Evolutionary conservation across 768 basidiomycete species (phyloP), one percentile per base, ranked within the genome.

Genomic region (Tricholoma flavovirens): DNA sequence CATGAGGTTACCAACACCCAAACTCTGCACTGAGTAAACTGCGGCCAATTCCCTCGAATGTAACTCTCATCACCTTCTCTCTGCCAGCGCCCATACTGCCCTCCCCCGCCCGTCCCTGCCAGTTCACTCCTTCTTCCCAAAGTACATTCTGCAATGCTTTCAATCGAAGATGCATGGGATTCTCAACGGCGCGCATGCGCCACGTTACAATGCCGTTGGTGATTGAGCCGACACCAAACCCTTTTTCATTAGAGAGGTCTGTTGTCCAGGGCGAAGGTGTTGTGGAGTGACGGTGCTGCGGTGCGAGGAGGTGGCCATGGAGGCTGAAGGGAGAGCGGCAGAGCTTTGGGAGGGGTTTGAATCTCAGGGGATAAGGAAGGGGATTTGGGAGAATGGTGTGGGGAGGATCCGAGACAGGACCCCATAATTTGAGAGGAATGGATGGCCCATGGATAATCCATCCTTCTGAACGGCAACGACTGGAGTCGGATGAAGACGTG

Each of bases 111-210:
- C 73, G 70, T 3, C 78, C 79, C 59, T 79, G 79, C 77, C 78
- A 80, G 57, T 67, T 62, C 59, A 72, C 65, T n/a, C 72, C 78
- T 3, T 71, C 69, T 58, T 70, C 70, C 61, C 63, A 73, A 65
- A 80, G 73, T 8, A 79, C 66, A 61, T 85, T 86, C 62, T 82
- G 78, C 63, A 85, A 67, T n/a, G 86, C 87, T 64, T 75, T 76
- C 40, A 87, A 64, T 3, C 84, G 73, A 51, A 87, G 71, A 57
- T 79, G 74, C 43, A 80, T 73, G 5, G 84, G 84, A 61, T 88
- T 88, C 53, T 79, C 72, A 5, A 87, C 75, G 2, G 79, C 80
- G 7, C 87, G 75, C 60, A 81, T 71, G 26, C 86, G 77, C 60
- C 52, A 53, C 5, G 40, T 43, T 24, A 77, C 75, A 5, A 56